phyloP scores from a whole-genome alignment of 2,329 filamentous ascomycete genomes.

The Cladophialophora chaetospira region DNA sequence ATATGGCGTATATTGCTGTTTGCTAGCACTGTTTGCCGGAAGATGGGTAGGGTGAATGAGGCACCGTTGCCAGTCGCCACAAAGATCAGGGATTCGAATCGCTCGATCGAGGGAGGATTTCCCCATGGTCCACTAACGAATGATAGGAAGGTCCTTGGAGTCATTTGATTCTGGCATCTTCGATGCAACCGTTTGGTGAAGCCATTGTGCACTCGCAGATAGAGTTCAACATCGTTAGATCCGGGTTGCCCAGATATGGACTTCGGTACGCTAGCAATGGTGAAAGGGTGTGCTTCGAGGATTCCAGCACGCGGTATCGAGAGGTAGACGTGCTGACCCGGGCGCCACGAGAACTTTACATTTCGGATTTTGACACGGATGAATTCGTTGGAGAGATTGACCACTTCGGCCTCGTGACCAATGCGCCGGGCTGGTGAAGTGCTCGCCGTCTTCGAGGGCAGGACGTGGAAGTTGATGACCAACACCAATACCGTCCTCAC shows the following conservation, averaged over 20 bases:
- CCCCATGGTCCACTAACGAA: slow-evolving; percentile 29
- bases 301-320: slow-evolving; percentile 19
- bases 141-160: slow-evolving; percentile 7
- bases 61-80: slow-evolving; percentile 48
- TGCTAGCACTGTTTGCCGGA: slow-evolving; percentile 19
- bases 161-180: slow-evolving; percentile 8
- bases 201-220: slow-evolving; percentile 26
- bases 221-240: slow-evolving; percentile 21
- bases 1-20: slow-evolving; percentile 19
- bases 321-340: slow-evolving; percentile 64
- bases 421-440: not conserved
- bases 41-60: slow-evolving; percentile 56
- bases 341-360: slow-evolving; percentile 54
- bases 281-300: slow-evolving; percentile 64
- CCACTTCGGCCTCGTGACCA: slow-evolving; percentile 22
- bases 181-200: slow-evolving; percentile 27
- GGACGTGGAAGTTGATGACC: slow-evolving; percentile 20
- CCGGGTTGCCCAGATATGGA: slow-evolving; percentile 6
- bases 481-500: slow-evolving; percentile 21
- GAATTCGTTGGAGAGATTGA: slow-evolving; percentile 11
- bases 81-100: slow-evolving; percentile 28
- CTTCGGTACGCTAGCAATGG: slow-evolving; percentile 50
- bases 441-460: not conserved
- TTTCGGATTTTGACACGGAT: slow-evolving; percentile 19
- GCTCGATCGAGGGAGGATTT: slow-evolving; percentile 22